Conservation (phyloP, 176 grass and related monocot genomes). For the Eragrostis nindensis region DNA sequence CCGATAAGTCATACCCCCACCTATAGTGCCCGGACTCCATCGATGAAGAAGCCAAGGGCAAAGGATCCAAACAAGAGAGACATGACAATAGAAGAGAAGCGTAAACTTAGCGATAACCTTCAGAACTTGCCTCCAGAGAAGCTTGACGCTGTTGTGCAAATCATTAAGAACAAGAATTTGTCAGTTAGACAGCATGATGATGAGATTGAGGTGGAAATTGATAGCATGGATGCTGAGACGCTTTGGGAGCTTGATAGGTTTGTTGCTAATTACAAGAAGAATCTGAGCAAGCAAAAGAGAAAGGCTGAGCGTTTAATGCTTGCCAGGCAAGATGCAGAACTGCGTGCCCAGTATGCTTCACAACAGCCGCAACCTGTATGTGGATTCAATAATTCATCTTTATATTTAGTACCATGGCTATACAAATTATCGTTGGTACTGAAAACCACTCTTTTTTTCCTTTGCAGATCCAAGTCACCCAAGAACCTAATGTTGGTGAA, state of each 20-base stretch:
- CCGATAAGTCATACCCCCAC: conserved; percentile 56
- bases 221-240: conserved; percentile 94
- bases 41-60: conserved; percentile 96
- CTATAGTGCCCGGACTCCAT: conserved; percentile 55
- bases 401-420: not conserved
- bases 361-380: conserved; percentile 61
- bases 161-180: conserved; percentile 94
- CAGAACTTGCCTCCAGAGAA: conserved; percentile 89
- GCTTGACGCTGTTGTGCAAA: conserved; percentile 81
- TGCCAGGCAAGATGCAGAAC: conserved; percentile 59
- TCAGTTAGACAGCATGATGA: conserved; percentile 89
- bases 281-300: conserved; percentile 93
- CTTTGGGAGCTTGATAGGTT: conserved; percentile 98
- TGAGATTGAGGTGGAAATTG: conserved; percentile 99
- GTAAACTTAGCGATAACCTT: conserved; percentile 83
- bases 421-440: not conserved
- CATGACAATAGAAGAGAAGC: conserved; percentile 99
- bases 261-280: conserved; percentile 95
- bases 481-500: conserved; percentile 41
- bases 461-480: conserved; percentile 31
- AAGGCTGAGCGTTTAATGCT: conserved; percentile 86
- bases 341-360: conserved; percentile 40
- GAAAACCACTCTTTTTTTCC: conserved; percentile 21
- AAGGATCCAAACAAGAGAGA: conserved; percentile 93
- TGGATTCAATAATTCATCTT: not conserved